These are phyloP conservation scores for Candida incommunis DNA, from an alignment of 805 yeast genomes.

Conservation along the genomic window DNA sequence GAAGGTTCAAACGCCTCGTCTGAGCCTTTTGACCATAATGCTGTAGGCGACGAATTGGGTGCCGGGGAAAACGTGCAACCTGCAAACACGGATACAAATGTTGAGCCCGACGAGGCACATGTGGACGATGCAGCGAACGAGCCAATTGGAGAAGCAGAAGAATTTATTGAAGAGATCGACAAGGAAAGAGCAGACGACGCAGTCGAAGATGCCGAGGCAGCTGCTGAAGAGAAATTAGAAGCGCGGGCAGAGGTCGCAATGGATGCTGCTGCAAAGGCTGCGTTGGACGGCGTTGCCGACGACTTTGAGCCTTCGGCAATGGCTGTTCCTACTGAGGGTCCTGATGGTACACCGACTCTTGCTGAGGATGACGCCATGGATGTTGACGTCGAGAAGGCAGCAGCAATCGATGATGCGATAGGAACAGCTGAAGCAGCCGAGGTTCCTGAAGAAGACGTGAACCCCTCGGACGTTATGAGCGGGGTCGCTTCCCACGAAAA, in stretches of 20 bases:
- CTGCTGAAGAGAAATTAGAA: too few species aligned
- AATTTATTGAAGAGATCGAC: conserved; percentile 12
- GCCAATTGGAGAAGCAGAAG: conserved; percentile 1
- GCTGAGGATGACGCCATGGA: conserved; percentile 1
- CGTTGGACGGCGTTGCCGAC: too few species aligned
- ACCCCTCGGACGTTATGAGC: background rate
- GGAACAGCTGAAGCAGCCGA: conserved; percentile 6
- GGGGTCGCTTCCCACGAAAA: background rate
- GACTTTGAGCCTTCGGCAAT: too few species aligned
- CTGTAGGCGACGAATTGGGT: conserved; percentile 2
- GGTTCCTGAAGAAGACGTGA: conserved; percentile 8
- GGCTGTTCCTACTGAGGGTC: too few species aligned
- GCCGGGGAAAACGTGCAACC: too few species aligned
- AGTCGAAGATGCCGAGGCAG: conserved; percentile 5
- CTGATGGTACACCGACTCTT: background rate
- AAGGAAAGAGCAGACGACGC: conserved; percentile 10
- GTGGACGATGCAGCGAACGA: background rate
- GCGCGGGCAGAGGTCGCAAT: too few species aligned
- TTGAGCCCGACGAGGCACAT: background rate
- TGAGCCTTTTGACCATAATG: background rate
- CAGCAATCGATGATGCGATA: conserved; percentile 4
- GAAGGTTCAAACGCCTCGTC: conserved; percentile 4
- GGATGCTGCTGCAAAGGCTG: too few species aligned
- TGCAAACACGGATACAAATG: too few species aligned
- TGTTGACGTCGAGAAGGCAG: conserved; percentile 1